These are phyloP conservation scores for Fusarium chlamydosporum DNA, from an alignment of 2,329 filamentous ascomycete genomes.

Conservation along the genomic window DNA sequence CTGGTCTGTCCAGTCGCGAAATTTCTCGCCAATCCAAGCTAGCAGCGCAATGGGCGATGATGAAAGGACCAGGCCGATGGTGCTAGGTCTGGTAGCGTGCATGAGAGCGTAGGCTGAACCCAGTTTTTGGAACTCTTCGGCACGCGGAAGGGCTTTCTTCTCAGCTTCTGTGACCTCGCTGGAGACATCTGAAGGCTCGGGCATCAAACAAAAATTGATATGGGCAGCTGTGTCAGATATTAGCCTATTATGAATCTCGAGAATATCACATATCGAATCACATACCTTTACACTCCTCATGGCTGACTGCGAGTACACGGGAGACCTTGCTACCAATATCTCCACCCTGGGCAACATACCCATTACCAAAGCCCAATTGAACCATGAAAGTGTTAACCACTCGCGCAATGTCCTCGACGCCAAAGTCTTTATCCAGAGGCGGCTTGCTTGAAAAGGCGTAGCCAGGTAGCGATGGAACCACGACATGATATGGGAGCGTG, in stretches of 20 bases:
- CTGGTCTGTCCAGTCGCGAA: slow-evolving; percentile 12
- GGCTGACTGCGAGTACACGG: not conserved
- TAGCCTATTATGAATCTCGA: not conserved
- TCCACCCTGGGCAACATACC: slow-evolving; percentile 13
- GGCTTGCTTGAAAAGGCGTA: slow-evolving; percentile 11
- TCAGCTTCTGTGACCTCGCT: not conserved
- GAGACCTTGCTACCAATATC: slow-evolving; percentile 11
- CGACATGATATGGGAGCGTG: slow-evolving; percentile 9
- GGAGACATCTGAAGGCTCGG: not conserved
- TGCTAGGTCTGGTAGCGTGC: slow-evolving; percentile 15
- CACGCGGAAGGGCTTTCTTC: not conserved
- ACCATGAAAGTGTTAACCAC: slow-evolving; percentile 12
- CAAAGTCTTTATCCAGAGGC: slow-evolving; percentile 3
- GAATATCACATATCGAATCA: rapidly evolving
- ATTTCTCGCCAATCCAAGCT: slow-evolving; percentile 21
- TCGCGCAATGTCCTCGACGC: not conserved
- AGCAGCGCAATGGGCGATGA: slow-evolving; percentile 13
- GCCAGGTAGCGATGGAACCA: slow-evolving; percentile 1
- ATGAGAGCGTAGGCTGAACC: slow-evolving; percentile 7
- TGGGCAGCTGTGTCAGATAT: not conserved
- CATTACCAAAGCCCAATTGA: slow-evolving; percentile 10
- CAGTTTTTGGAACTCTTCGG: not conserved
- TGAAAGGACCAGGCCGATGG: slow-evolving; percentile 6
- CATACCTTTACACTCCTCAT: slow-evolving; percentile 19
- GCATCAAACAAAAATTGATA: slow-evolving; percentile 9